A percentile compares a stretch with the other conserved stretches of the same genome.
Evolutionary conservation across 371 early-diverging fungal genomes (phyloP).

Genomic region (Catenaria anguillulae): DNA sequence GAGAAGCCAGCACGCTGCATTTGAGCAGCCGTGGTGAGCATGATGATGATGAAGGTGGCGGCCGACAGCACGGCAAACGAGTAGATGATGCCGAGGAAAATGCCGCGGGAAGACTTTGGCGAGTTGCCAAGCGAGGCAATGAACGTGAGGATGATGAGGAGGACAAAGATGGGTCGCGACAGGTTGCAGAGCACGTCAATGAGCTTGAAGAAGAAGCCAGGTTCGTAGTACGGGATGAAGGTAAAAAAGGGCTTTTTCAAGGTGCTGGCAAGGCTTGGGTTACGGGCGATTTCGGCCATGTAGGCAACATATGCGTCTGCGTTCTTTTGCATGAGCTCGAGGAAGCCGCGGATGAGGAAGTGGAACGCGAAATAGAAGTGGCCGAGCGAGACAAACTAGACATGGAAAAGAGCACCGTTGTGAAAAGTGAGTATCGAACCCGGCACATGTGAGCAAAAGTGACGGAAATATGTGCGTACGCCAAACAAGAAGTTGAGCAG

Average conservation of each 20-base stretch:
- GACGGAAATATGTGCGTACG: too few species aligned
- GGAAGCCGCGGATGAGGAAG: slow-evolving; percentile 20
- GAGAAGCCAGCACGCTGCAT: background rate
- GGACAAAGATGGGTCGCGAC: slow-evolving; percentile 42
- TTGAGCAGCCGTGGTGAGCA: slow-evolving; percentile 11
- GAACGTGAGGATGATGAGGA: slow-evolving; percentile 44
- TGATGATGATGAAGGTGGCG: slow-evolving; percentile 30
- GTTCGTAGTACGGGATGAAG: background rate
- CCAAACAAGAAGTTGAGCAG: slow-evolving; percentile 52
- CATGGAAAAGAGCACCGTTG: too few species aligned
- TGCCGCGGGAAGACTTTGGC: slow-evolving; percentile 53
- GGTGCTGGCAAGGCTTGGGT: too few species aligned
- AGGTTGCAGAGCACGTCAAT: background rate
- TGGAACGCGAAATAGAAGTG: slow-evolving; percentile 63
- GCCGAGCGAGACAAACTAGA: slow-evolving; percentile 8
- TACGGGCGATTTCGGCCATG: too few species aligned
- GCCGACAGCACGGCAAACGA: slow-evolving; percentile 43
- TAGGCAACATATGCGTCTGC: background rate
- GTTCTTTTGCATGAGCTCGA: slow-evolving; percentile 8
- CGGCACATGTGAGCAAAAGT: too few species aligned
- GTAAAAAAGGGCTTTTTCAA: too few species aligned
- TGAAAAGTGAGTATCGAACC: too few species aligned
- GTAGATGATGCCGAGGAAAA: slow-evolving; percentile 38
- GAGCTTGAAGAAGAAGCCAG: background rate
- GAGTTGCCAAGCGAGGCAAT: slow-evolving; percentile 60